Conservation (phyloP, 2,329 filamentous ascomycete species). For the Dactylellina sp. region DNA sequence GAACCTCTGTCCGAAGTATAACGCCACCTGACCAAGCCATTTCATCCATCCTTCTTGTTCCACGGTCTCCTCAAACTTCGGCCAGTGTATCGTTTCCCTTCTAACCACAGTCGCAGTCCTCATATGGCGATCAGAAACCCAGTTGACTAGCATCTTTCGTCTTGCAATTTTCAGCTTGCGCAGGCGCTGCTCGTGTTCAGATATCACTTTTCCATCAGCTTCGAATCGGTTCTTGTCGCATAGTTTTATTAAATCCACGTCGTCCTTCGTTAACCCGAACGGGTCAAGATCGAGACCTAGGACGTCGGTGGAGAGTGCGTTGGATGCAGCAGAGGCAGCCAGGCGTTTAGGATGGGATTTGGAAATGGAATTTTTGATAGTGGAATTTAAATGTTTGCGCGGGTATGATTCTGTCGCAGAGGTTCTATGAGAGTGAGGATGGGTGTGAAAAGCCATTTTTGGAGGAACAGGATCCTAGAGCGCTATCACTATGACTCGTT, state of each 20-base stretch:
- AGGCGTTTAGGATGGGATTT: slow-evolving; percentile 27
- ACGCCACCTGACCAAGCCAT: slow-evolving; percentile 29
- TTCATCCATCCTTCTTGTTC: slow-evolving; percentile 24
- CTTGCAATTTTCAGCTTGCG: slow-evolving; percentile 37
- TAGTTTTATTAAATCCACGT: slow-evolving; percentile 37
- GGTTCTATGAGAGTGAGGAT: slow-evolving; percentile 9
- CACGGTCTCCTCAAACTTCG: slow-evolving; percentile 17
- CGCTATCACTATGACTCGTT: not conserved
- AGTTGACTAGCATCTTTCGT: slow-evolving; percentile 45
- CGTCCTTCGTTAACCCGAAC: slow-evolving; percentile 39
- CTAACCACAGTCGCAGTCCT: slow-evolving; percentile 31
- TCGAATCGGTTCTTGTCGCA: slow-evolving; percentile 35
- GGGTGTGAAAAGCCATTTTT: slow-evolving; percentile 5
- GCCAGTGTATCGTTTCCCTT: slow-evolving; percentile 2
- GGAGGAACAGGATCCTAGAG: not conserved
- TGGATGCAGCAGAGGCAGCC: slow-evolving; percentile 2
- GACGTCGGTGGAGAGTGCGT: slow-evolving; percentile 8
- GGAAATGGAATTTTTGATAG: slow-evolving; percentile 9
- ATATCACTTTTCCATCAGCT: slow-evolving; percentile 29
- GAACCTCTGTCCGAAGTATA: slow-evolving; percentile 41
- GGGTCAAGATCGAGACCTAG: slow-evolving; percentile 40
- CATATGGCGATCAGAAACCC: slow-evolving; percentile 46
- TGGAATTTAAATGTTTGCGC: slow-evolving; percentile 22
- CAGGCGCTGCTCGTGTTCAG: slow-evolving; percentile 28
- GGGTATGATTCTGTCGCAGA: slow-evolving; percentile 19